phyloP scores from a whole-genome alignment of 148 eudicot species.

The Rhododendron griersonianum region DNA sequence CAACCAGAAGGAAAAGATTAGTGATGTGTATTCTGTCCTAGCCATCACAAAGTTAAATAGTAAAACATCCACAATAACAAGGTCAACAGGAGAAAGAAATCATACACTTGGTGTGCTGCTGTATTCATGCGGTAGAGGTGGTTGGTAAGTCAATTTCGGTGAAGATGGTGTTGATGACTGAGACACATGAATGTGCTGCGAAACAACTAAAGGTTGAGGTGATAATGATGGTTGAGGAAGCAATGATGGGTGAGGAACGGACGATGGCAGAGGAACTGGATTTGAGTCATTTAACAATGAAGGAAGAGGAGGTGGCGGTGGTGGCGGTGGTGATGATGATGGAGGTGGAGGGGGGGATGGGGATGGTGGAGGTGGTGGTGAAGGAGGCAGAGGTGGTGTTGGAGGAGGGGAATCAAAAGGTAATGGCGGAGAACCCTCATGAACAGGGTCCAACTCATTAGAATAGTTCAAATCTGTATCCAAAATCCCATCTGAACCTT shows the following conservation, averaged over 20 bases:
- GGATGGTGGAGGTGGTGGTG: slow-evolving; percentile 61
- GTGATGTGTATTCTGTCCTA: not conserved
- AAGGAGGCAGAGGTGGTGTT: slow-evolving; percentile 79
- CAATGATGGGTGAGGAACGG: slow-evolving; percentile 19
- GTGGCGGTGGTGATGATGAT: slow-evolving; percentile 30
- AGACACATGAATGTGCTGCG: slow-evolving; percentile 38
- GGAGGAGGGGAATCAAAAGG: slow-evolving; percentile 73
- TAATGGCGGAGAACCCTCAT: slow-evolving; percentile 69
- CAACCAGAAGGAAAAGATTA: slow-evolving; percentile 12
- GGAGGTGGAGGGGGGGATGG: slow-evolving; percentile 36
- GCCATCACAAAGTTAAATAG: not conserved
- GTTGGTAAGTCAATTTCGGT: slow-evolving; percentile 24
- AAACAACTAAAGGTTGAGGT: slow-evolving; percentile 24
- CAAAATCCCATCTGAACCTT: slow-evolving; percentile 23
- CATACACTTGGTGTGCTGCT: slow-evolving; percentile 36
- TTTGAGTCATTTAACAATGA: slow-evolving; percentile 17
- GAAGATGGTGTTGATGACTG: slow-evolving; percentile 33
- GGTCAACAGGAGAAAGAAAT: not conserved
- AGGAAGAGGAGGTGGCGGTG: slow-evolving; percentile 27
- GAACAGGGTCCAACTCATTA: slow-evolving; percentile 27
- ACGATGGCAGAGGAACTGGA: slow-evolving; percentile 22
- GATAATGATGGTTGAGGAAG: slow-evolving; percentile 25
- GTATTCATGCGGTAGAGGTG: slow-evolving; percentile 25
- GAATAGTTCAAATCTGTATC: slow-evolving; percentile 22
- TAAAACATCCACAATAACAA: not conserved